phyloP scores from a whole-genome alignment of 495 filamentous ascomycete species.

The Parathielavia hyrcaniae region DNA sequence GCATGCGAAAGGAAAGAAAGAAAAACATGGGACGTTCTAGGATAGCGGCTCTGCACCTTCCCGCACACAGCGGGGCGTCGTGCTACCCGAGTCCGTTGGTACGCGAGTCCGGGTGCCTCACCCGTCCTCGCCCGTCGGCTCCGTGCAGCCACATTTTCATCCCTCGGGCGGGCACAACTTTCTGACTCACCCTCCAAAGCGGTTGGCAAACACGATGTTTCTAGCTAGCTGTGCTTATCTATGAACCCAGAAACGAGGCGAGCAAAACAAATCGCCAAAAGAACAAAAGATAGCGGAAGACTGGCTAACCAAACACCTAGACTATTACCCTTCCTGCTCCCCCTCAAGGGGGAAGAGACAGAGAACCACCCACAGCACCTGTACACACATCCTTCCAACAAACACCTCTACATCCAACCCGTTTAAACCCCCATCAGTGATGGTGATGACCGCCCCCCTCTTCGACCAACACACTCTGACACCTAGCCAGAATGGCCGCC shows the following conservation, averaged over 20 bases:
- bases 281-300: no score
- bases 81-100: neutral
- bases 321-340: no score
- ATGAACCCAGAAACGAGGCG: no score
- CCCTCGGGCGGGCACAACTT: neutral
- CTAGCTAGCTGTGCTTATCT: neutral
- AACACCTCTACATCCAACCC: neutral
- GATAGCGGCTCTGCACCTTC: slow-evolving; percentile 11
- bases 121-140: slow-evolving; percentile 7
- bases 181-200: neutral
- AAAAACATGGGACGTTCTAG: slow-evolving; percentile 5
- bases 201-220: neutral
- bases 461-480: slow-evolving; percentile 55
- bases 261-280: no score
- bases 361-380: no score
- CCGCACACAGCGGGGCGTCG: neutral
- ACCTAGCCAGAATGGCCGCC: slow-evolving; percentile 79
- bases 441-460: slow-evolving; percentile 35
- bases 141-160: neutral
- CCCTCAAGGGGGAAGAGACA: no score
- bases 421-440: neutral
- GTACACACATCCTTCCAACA: neutral
- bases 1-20: no score
- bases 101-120: neutral
- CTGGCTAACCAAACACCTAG: no score